Base-by-base conservation (phyloP, 2,329 filamentous ascomycete genomes). In the Aureobasidium sp. region DNA sequence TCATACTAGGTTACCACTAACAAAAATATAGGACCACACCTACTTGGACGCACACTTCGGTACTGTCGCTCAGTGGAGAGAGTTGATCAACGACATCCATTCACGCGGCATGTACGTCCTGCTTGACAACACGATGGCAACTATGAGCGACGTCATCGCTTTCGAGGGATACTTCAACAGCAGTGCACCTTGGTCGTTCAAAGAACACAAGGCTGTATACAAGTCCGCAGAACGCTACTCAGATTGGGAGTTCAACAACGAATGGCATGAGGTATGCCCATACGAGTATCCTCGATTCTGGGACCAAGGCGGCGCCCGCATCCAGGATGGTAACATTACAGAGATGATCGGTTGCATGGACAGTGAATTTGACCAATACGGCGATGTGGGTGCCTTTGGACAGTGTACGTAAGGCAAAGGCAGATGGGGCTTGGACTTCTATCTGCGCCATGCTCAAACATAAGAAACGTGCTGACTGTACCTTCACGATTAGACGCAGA, bases 121-220 rank as follows among this genome's bases (percentile, higher is more conserved):
- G 35, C 72, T 87, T 63, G 85, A 87, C 69, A 87, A 87, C 68
- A 87, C 85, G 1, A 79, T 87, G 69, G 79, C 82, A 78, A 84
- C 62, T 65, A 78, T 87, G 79, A 81, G 82, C 56, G 83, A 87
- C 66, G 74, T 87, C 57, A 79, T 87, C 64, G 83, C 82, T 6
- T 87, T 86, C 70, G 74, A 85, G 60, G 83, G 82, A 0, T 83
- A 79, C 66, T 73, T 84, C 64, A 87, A 87, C 68, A 72, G 70
- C 2, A 82, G 81, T 24, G 80, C 85, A 0, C 82, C 82, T 0
- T 86, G 84, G 67, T 72, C 71, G 0, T 73, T 75, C 58, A 72
- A 75, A 17, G 85, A 87, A 67, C 81, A 88, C 71, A 75, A 82
- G 54, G 82, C 81, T 2, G 42, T 77, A 5, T 88, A 82, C 77